A percentile compares a stretch with the other conserved stretches of the same genome.
phyloP scores from a whole-genome alignment of 805 yeast species.

The Naumovozyma baii region DNA sequence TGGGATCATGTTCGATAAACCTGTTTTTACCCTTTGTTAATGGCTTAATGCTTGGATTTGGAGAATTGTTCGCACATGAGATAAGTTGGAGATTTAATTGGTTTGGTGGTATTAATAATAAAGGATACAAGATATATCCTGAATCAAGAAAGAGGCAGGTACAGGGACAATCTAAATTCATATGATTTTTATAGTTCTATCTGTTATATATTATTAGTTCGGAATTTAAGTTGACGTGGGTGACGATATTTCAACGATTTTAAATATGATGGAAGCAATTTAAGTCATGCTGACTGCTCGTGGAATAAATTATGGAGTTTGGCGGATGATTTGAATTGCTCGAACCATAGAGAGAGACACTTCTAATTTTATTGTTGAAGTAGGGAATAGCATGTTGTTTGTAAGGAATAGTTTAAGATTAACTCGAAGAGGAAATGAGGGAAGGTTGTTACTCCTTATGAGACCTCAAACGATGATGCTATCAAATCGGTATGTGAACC shows the following conservation, averaged over 20 bases:
- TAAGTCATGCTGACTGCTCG: too few relatives aligned
- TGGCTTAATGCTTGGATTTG: constrained; percentile 93
- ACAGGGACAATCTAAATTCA: background rate
- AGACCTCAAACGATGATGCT: background rate
- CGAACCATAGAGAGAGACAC: too few relatives aligned
- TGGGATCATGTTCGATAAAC: constrained; percentile 53
- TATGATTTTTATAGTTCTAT: too few relatives aligned
- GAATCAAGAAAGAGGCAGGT: constrained; percentile 13
- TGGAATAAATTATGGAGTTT: too few relatives aligned
- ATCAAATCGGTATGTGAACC: background rate
- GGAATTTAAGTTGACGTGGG: background rate
- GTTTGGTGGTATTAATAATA: constrained; percentile 48
- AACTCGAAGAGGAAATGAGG: too few relatives aligned
- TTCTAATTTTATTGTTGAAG: too few relatives aligned
- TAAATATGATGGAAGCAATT: too few relatives aligned
- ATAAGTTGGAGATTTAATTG: constrained; percentile 73
- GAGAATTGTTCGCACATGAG: constrained; percentile 90
- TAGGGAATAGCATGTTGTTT: too few relatives aligned
- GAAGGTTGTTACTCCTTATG: background rate
- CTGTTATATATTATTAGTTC: background rate
- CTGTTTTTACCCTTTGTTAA: constrained; percentile 78
- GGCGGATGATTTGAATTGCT: too few relatives aligned
- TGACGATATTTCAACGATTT: background rate
- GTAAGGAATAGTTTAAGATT: too few relatives aligned
- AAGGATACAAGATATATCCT: constrained; percentile 23